Percentiles rank a stretch among this genome's conserved stretches.
These are phyloP conservation scores for Dactylellina leptospora DNA, from an alignment of 2,329 filamentous ascomycete species.

Conservation along the genomic window DNA sequence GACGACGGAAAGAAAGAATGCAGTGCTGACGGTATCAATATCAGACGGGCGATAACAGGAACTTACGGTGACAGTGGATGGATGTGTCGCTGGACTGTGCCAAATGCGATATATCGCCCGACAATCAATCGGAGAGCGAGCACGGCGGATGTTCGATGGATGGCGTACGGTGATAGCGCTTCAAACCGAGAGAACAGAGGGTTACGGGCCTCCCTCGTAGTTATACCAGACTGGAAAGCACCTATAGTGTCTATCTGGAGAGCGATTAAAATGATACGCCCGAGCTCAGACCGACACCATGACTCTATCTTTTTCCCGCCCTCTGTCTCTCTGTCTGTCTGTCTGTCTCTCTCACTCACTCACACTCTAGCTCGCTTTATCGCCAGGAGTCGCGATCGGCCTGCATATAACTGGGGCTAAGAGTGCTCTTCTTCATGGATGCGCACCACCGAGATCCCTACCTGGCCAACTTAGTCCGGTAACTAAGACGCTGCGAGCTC, in stretches of 20 bases:
- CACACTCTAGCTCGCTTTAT: conserved; percentile 25
- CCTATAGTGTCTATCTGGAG: too few relatives aligned
- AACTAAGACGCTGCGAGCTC: too few relatives aligned
- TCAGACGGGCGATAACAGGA: background rate
- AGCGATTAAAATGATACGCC: too few relatives aligned
- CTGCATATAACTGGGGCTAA: conserved; percentile 32
- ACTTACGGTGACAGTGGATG: too few relatives aligned
- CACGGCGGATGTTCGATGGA: background rate
- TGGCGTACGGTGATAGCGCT: background rate
- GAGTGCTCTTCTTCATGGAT: background rate
- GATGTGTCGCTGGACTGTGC: background rate
- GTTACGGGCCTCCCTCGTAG: conserved; percentile 4
- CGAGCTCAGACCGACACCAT: too few relatives aligned
- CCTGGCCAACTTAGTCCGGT: too few relatives aligned
- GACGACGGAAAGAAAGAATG: background rate
- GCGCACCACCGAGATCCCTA: too few relatives aligned
- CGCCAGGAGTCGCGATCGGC: conserved; percentile 32
- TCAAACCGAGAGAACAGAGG: conserved; percentile 2
- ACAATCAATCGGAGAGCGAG: background rate
- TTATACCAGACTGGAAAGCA: too few relatives aligned
- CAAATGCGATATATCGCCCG: background rate
- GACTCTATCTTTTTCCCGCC: too few relatives aligned
- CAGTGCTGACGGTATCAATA: too few relatives aligned
- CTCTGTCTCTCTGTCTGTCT: too few relatives aligned
- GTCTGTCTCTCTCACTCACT: background rate